Percentiles rank a stretch among this genome's conserved stretches.
Conservation (phyloP, 1,139 yeast genomes). For the Diutina mesorugosa region DNA sequence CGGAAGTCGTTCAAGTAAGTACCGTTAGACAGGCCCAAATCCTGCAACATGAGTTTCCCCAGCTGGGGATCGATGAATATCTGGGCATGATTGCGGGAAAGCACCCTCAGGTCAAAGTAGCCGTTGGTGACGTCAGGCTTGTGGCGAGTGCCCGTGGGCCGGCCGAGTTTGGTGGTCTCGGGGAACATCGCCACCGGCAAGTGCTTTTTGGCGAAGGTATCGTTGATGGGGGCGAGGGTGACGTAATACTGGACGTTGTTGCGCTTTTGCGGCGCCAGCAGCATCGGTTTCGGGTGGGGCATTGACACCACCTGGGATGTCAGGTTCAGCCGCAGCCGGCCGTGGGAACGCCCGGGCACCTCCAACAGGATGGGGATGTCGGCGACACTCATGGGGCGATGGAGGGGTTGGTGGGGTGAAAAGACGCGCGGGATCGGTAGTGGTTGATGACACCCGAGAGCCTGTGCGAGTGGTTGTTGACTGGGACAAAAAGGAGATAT, state of each 20-base stretch:
- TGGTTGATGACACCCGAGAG: background rate
- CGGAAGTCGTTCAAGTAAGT: conserved; percentile 76
- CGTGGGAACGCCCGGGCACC: background rate
- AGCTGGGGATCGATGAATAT: conserved; percentile 58
- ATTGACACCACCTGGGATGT: conserved; percentile 3
- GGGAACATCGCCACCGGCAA: conserved; percentile 74
- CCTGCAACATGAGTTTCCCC: conserved; percentile 68
- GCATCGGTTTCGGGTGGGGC: conserved; percentile 1
- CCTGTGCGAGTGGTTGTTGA: background rate
- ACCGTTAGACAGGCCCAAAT: conserved; percentile 86
- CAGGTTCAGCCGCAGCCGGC: conserved; percentile 3
- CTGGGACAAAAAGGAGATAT: too few species aligned
- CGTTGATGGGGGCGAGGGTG: conserved; percentile 63
- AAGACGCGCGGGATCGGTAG: background rate
- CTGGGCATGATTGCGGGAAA: conserved; percentile 90
- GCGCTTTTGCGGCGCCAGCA: conserved; percentile 8
- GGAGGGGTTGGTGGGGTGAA: background rate
- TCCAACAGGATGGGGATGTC: conserved; percentile 1
- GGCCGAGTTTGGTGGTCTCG: conserved; percentile 73
- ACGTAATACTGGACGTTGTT: conserved; percentile 37
- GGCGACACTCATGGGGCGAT: conserved; percentile 1
- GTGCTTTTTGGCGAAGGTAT: conserved; percentile 70
- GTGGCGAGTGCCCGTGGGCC: conserved; percentile 69
- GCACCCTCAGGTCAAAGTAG: conserved; percentile 84
- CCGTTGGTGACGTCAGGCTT: conserved; percentile 78